Evolutionary conservation across 805 yeast genomes (phyloP), one percentile per base, ranked within the genome.

Genomic region (Candida parachauliodes): DNA sequence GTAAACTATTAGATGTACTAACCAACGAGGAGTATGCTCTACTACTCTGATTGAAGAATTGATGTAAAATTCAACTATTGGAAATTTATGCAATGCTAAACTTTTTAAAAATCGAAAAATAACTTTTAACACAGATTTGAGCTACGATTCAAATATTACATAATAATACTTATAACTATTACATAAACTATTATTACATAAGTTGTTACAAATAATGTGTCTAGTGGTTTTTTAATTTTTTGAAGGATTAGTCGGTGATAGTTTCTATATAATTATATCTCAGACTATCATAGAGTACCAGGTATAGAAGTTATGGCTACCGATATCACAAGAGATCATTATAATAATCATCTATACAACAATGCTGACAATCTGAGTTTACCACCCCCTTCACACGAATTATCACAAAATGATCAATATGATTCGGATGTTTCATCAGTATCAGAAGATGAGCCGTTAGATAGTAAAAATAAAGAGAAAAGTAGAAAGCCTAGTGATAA

Each of bases 401-500:
- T 18, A 8, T 18, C 28, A 18, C 33, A 36, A 25, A 27, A 31
- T 16, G 28, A 24, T 4, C 18, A 6, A 10, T 60, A 62, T 21
- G 74, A 69, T 25, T 51, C 68, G 2, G 77, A 70, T 42, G 50
- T 68, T 2, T 76, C 69, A 42, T 62, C 73, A 2, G 50, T 66
- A 4, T 64, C 74, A 10, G 79, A 73, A 10, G 50, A 46, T 26
- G 51, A 44, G n/a, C 51, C 75, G 63, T 37, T 74, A 55, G 44
- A 53, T 51, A 43, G 52, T 51, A 27, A 58, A 8, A 61, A 57
- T 25, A 68, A 68, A 42, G 68, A 62, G 32, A 77, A 74, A 54
- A 68, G 71, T 27, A 75, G 80, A 55, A 76, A 79, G 54, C 93
- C 93, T 10, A 78, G 77, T 33, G 82, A 72, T 41, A 71, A 65